These are phyloP conservation scores for Fimicolochytrium jonesii DNA, from an alignment of 192 early-diverging fungal species.

Conservation along the genomic window DNA sequence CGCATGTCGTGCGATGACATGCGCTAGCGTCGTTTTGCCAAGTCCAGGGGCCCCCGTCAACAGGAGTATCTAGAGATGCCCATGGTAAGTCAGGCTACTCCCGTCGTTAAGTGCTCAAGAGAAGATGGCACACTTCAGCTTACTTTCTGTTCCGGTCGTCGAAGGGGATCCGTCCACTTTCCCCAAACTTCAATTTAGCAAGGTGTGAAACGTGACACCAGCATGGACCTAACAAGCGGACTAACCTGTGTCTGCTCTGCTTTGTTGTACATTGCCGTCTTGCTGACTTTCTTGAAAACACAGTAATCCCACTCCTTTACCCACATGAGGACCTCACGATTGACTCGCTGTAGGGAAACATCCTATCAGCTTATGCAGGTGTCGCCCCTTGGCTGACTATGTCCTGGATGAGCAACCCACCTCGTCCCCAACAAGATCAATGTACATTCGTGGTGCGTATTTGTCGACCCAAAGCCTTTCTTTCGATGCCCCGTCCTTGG, in stretches of 20 bases:
- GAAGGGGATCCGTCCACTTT: constrained; percentile 49
- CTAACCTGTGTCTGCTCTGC: too few species aligned
- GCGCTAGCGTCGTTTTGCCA: constrained; percentile 96
- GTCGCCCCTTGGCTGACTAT: not conserved
- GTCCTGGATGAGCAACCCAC: constrained; percentile 32
- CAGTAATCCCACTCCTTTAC: constrained; percentile 96
- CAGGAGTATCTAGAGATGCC: constrained; percentile 50
- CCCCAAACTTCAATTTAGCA: too few species aligned
- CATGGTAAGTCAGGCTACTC: not conserved
- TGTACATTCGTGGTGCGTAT: constrained; percentile 73
- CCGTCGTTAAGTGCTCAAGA: too few species aligned
- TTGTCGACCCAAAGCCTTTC: constrained; percentile 82
- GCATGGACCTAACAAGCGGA: too few species aligned
- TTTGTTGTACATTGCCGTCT: not conserved
- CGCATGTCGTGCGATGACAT: constrained; percentile 82
- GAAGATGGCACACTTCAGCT: too few species aligned
- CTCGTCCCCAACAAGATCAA: constrained; percentile 89
- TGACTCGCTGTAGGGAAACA: constrained; percentile 51
- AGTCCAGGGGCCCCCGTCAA: constrained; percentile 89
- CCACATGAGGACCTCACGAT: constrained; percentile 87
- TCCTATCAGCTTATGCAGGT: too few species aligned
- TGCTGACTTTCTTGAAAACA: constrained; percentile 60
- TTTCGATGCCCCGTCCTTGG: not conserved
- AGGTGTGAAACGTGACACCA: too few species aligned
- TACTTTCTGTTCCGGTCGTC: constrained; percentile 61